A percentile compares a stretch with the other conserved stretches of the same genome.
Evolutionary conservation across 208 protist genomes (phyloP).

Genomic region (Strigomonas culicis): DNA sequence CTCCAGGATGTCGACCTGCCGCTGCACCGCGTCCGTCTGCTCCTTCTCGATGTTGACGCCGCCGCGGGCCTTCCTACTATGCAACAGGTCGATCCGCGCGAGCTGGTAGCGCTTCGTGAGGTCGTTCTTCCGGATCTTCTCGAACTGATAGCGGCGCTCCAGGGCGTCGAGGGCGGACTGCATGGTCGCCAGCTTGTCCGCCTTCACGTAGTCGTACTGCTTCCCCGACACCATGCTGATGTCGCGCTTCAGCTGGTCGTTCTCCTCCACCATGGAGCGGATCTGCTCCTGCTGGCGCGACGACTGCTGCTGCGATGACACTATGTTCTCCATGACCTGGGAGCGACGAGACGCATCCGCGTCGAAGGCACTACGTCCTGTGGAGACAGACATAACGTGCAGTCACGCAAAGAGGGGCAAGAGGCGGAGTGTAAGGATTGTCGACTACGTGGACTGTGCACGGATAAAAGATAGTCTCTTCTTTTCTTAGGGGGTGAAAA

Average conservation of each 20-base stretch:
- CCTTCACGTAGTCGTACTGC: slow-evolving; percentile 84
- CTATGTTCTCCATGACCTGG: slow-evolving; percentile 50
- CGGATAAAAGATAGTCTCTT: not conserved
- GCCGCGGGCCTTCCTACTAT: slow-evolving; percentile 81
- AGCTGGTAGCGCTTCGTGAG: slow-evolving; percentile 82
- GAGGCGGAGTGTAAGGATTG: not conserved
- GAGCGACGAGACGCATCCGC: slow-evolving; percentile 56
- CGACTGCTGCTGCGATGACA: slow-evolving; percentile 53
- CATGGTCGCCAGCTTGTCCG: slow-evolving; percentile 79
- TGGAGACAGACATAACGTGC: not conserved
- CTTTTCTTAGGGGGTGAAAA: not conserved
- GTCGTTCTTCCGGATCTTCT: slow-evolving; percentile 91
- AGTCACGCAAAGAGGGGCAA: not conserved
- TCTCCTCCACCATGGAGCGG: slow-evolving; percentile 62
- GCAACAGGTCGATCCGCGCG: slow-evolving; percentile 79
- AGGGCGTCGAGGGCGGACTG: slow-evolving; percentile 86
- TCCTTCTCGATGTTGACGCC: slow-evolving; percentile 92
- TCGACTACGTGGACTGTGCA: no score
- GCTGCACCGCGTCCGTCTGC: slow-evolving; percentile 83
- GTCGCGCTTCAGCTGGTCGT: slow-evolving; percentile 88
- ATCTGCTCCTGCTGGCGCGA: slow-evolving; percentile 80
- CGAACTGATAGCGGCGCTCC: slow-evolving; percentile 88
- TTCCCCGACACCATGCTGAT: slow-evolving; percentile 63
- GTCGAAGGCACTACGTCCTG: no score
- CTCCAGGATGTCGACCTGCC: slow-evolving; percentile 94